phyloP scores from a whole-genome alignment of 2,329 filamentous ascomycete species.

The Fusarium sp. region DNA sequence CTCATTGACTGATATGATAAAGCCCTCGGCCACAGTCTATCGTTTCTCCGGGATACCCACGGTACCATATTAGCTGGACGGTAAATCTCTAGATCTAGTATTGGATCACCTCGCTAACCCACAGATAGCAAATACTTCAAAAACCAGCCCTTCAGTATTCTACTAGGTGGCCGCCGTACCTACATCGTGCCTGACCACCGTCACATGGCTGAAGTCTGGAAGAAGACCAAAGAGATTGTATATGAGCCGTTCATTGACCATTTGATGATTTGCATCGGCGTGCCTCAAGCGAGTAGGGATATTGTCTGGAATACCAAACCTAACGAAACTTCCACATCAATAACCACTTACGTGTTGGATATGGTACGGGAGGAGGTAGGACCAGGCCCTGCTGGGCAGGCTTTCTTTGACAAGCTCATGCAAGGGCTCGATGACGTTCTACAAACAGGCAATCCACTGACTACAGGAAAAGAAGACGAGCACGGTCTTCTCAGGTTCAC shows the following conservation, averaged over 20 bases:
- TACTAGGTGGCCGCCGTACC: neutral
- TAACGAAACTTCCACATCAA: neutral
- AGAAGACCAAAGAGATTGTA: neutral
- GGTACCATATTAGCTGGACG: neutral
- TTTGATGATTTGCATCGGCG: neutral
- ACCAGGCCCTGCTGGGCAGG: accelerated
- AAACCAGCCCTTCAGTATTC: neutral
- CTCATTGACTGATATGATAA: no score
- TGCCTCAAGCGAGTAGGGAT: neutral
- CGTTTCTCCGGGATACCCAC: neutral
- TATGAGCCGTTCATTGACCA: slow-evolving; percentile 1
- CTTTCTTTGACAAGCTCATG: neutral
- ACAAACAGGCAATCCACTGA: neutral
- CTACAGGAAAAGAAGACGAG: accelerated
- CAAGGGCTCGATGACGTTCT: neutral
- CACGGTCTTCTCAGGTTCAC: neutral
- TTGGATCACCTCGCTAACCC: neutral
- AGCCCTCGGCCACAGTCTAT: neutral
- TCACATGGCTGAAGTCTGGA: neutral
- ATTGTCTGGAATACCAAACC: neutral
- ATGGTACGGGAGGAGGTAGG: neutral
- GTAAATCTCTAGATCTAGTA: neutral
- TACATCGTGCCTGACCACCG: neutral
- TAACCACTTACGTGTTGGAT: neutral
- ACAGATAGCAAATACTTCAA: neutral